Base-by-base conservation (phyloP, 2,329 filamentous ascomycete species). In the Davidsoniella neocaledoniae region DNA sequence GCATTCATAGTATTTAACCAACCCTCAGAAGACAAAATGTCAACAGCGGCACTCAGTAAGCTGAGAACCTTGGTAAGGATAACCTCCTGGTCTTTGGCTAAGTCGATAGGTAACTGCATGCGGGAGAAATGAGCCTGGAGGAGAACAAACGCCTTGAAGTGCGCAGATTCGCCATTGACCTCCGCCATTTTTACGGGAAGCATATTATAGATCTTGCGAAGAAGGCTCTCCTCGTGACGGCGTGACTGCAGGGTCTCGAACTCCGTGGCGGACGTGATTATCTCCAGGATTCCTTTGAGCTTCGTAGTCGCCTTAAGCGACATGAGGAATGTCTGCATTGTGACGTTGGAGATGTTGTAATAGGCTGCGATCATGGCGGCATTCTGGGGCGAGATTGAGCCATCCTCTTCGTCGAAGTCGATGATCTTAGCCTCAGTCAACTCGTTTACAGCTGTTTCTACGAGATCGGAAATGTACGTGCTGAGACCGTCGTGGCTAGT, bases 311-410 rank as follows among this genome's bases (percentile, higher is more conserved):
- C 79, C 50, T 79, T 88, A 43, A 98, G 74, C 12, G 91, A 98
- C 50, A 98, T 72, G 47, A 98, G 71, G 72, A 98, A 90, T 0
- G 91, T 98, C 67, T 98, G 90, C 88, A 98, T 98, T 2, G 91
- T 98, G 63, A 94, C 85, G 68, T 95, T 96, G 5, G 90, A 95
- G 60, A 98, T 94, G 66, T 95, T 96, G 74, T 98, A 98, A 72
- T 98, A 96, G 1, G 91, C 87, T 8, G 86, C 87, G 60, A 98
- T 96, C 85, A 95, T 95, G 57, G 91, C 91, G 2, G 90, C 84
- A 63, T 98, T 96, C 58, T 94, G 77, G 12, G 91, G 88, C 16
- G 83, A 76, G 42, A 96, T 81, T 1, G 80, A 81, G 58, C 94
- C 90, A 61, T 96, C 90, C 46, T 93, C 87, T 60, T 94, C 88